phyloP scores from a whole-genome alignment of 1,139 yeast genomes.

The Nakaseomyces uthaithaninus region DNA sequence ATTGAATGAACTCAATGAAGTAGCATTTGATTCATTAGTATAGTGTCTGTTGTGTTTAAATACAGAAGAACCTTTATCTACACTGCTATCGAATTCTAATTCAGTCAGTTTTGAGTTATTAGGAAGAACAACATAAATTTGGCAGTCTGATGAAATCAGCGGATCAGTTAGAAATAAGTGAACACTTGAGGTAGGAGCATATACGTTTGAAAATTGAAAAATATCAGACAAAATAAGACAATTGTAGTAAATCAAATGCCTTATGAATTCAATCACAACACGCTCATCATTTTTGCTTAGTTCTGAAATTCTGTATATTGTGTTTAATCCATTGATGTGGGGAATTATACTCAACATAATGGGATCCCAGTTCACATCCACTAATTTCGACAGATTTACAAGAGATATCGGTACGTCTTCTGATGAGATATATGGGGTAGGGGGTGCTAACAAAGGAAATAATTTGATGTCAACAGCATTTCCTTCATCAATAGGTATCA shows the following conservation, averaged over 20 bases:
- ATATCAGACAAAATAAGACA: slow-evolving; percentile 78
- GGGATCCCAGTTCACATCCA: slow-evolving; percentile 95
- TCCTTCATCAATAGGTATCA: slow-evolving; percentile 84
- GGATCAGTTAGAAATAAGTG: slow-evolving; percentile 57
- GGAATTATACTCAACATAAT: slow-evolving; percentile 86
- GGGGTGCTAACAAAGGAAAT: slow-evolving; percentile 80
- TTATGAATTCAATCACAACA: slow-evolving; percentile 78
- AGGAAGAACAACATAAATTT: slow-evolving; percentile 57
- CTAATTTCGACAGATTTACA: slow-evolving; percentile 58
- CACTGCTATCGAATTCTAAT: slow-evolving; percentile 24
- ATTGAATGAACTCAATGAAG: slow-evolving; percentile 14
- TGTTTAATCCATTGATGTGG: slow-evolving; percentile 78
- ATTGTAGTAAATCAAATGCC: slow-evolving; percentile 82
- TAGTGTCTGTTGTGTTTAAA: slow-evolving; percentile 5
- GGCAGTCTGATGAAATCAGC: slow-evolving; percentile 75
- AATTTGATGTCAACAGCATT: slow-evolving; percentile 87
- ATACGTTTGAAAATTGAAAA: slow-evolving; percentile 80
- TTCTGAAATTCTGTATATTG: slow-evolving; percentile 66
- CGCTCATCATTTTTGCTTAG: slow-evolving; percentile 74
- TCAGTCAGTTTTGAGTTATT: slow-evolving; percentile 18
- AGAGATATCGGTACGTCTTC: slow-evolving; percentile 85
- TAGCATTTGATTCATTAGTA: slow-evolving; percentile 10
- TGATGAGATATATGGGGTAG: slow-evolving; percentile 52
- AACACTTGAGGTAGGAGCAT: slow-evolving; percentile 80
- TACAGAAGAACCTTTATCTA: background rate